Base-by-base conservation (phyloP, 192 early-diverging fungal genomes). In the Entomortierella beljakovae region DNA sequence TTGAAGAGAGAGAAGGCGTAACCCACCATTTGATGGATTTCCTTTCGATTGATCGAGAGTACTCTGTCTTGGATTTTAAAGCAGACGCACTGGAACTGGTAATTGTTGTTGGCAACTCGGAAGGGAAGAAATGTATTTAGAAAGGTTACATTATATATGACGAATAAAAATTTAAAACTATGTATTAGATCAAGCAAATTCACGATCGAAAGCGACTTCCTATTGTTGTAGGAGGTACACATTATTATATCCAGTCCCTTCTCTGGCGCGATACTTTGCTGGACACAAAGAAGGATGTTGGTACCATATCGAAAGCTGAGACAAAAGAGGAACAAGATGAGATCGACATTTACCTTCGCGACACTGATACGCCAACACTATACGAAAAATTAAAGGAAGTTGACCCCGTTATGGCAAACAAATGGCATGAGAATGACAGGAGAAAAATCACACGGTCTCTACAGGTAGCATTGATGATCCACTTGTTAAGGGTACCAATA, bases 231-330 rank as follows among this genome's bases (percentile, higher is more conserved):
- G 98, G 98, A 37, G 98, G 98, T 43, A 99, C 97, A 6, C 90
- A 97, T 71, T 99, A 99, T 81, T 99, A 99, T 79, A 90, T 99
- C 32, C 98, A 99, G 72, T 91, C 92, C 2, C 71, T 95, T 6
- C 80, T 99, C 37, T 99, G 93, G 88, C 81, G 88, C 37, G 86
- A 95, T 40, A 88, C 89, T 0, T 79, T 96, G 25, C 91, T 53
- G 70, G 76, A 71, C 61, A 63, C 60, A 29, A 66, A 55, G 38
- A 80, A 55, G 65, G 63, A 64, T 58, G 34, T 22, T 3, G 57
- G 61, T 28, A 63, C 58, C 37, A 16, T 65, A 49, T 62, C 79
- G 37, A 40, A 66, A 46, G 22, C 57, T 25, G 35, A 80, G 57
- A 5, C 16, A 49, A 48, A 74, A 52, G 42, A 66, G 6, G 53